These are phyloP conservation scores for Agaricales sp. DNA, from an alignment of 1,284 basidiomycete species.

Conservation along the genomic window DNA sequence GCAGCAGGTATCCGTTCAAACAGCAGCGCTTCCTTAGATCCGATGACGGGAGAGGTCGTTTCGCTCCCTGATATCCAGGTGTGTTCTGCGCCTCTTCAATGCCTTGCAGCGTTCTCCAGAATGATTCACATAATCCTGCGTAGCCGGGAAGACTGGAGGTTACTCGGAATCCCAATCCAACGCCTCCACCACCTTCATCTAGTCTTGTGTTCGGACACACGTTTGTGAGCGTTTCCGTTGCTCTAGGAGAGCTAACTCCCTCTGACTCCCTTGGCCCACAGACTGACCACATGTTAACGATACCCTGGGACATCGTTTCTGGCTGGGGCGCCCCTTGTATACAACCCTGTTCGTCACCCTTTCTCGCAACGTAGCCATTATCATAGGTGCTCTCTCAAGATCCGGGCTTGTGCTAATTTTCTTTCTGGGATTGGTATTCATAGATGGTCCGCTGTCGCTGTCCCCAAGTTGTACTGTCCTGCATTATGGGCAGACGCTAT, in stretches of 20 bases:
- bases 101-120: too few species aligned
- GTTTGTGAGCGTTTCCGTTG: constrained; percentile 8
- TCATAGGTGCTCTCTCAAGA: constrained; percentile 4
- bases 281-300: constrained; percentile 91
- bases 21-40: constrained; percentile 16
- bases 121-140: background rate
- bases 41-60: constrained; percentile 35
- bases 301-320: constrained; percentile 63
- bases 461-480: constrained; percentile 84
- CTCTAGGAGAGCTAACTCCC: too few species aligned
- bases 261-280: too few species aligned
- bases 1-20: too few species aligned
- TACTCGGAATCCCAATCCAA: constrained; percentile 36
- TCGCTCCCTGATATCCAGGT: constrained; percentile 33
- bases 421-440: too few species aligned
- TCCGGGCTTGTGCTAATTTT: too few species aligned
- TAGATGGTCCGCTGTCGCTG: constrained; percentile 67
- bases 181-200: constrained; percentile 40
- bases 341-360: constrained; percentile 55
- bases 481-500: constrained; percentile 87
- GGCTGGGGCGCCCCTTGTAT: constrained; percentile 87
- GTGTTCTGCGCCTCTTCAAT: constrained; percentile 11
- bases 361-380: constrained; percentile 2
- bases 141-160: constrained; percentile 43
- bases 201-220: constrained; percentile 52